Evolutionary conservation across 2,329 filamentous ascomycete species (phyloP).

Genomic region (Rutstroemia sp.): DNA sequence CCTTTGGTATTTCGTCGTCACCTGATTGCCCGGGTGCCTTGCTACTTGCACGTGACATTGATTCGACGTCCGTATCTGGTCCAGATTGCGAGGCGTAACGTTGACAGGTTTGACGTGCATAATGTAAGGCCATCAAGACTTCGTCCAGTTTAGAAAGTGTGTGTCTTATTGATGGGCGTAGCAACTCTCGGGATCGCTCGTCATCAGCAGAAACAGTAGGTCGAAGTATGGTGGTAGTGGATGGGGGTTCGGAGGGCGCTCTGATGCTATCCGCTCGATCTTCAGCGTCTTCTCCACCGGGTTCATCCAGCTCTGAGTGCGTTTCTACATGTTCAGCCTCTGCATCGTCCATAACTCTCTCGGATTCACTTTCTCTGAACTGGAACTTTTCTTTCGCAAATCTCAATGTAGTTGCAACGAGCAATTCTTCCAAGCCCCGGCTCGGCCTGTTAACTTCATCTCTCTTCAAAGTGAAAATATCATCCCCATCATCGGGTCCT

Average conservation of each 20-base stretch:
- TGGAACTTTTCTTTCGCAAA: constrained; percentile 59
- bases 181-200: constrained; percentile 52
- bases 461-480: constrained; percentile 44
- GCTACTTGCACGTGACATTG: constrained; percentile 1
- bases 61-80: constrained; percentile 25
- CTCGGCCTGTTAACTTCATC: constrained; percentile 43
- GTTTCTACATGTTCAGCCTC: constrained; percentile 12
- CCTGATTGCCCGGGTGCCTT: background rate
- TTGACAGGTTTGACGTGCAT: constrained; percentile 48
- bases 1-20: constrained; percentile 9
- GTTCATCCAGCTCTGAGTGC: background rate
- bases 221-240: constrained; percentile 6
- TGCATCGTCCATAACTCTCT: constrained; percentile 6
- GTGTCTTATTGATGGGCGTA: constrained; percentile 63
- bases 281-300: background rate
- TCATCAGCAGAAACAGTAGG: constrained; percentile 64
- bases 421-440: constrained; percentile 58
- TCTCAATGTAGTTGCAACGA: constrained; percentile 59
- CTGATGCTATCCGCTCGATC: constrained; percentile 10
- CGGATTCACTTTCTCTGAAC: constrained; percentile 24
- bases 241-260: constrained; percentile 2
- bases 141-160: constrained; percentile 62
- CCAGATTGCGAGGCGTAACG: constrained; percentile 29
- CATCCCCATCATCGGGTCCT: constrained; percentile 39
- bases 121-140: constrained; percentile 64